Evolutionary conservation across 441 rosid genomes (phyloP), one percentile per base, ranked within the genome.

Genomic region (Breynia disticha): DNA sequence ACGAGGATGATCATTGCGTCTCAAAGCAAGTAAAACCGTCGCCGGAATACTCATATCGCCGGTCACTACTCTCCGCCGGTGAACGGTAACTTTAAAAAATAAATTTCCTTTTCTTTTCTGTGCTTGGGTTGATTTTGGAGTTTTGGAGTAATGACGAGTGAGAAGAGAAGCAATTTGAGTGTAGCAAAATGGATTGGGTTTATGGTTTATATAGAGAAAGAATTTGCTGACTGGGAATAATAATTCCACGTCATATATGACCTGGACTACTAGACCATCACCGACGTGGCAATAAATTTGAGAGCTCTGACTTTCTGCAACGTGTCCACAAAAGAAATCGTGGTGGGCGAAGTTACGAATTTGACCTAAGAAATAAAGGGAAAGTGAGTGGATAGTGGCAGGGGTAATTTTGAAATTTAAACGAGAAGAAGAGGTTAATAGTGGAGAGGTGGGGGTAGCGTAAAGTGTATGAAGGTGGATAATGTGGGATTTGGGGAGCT

Each of bases 1-100:
- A 64, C 80, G 69, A 58, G 70, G 90, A 62, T 83, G 84, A 67
- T 77, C 75, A 76, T 73, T 71, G 69, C 73, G 61, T 55, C 60
- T 43, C 11, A 68, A 65, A 11, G 50, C 32, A 48, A 63, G 58
- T 28, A 21, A 54, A 1, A 49, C 39, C 0, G 9, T 43, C 2
- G 66, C 73, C 79, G 72, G 77, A 67, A 76, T 59, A 62, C 61
- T 51, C 84, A 77, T 70, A 64, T 59, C 60, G 52, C 77, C 84
- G 79, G 84, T 65, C 46, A 54, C 56, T n/a, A 52, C 41, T 62
- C 52, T 18, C 37, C 69, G 65, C 71, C 69, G 75, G 76, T 37
- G 57, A 32, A 17, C 0, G 46, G 41, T n/a, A 5, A 22, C 46
- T 45, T n/a, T 19, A 58, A 49, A 14, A 43, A 53, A 22, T 16